A percentile compares a stretch with the other conserved stretches of the same genome.
phyloP scores from a whole-genome alignment of 345 rosid genomes.

The Bruguiera parviflora region DNA sequence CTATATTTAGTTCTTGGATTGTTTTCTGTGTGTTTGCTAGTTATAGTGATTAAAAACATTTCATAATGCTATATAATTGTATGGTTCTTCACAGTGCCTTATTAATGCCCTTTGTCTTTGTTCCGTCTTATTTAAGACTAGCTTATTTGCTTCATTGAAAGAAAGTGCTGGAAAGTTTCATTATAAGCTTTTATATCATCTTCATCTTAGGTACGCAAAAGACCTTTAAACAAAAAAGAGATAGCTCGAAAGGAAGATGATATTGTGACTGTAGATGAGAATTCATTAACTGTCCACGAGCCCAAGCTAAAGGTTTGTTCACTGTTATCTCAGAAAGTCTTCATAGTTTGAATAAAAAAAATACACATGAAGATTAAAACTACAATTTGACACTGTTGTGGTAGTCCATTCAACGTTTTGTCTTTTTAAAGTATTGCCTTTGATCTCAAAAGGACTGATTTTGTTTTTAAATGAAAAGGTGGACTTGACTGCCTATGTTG shows the following conservation, averaged over 20 bases:
- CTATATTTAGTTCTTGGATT: background rate
- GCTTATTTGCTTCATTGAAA: background rate
- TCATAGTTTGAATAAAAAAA: background rate
- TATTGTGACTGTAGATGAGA: conserved; percentile 68
- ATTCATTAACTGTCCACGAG: conserved; percentile 78
- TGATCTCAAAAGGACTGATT: conserved; percentile 8
- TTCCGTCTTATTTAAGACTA: background rate
- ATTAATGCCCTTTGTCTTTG: background rate
- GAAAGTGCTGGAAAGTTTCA: background rate
- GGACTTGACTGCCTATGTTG: conserved; percentile 98
- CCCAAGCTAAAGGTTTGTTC: conserved; percentile 87
- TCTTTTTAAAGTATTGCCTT: conserved; percentile 1
- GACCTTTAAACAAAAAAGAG: conserved; percentile 94
- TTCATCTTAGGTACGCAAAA: conserved; percentile 71
- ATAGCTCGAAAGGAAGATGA: conserved; percentile 87
- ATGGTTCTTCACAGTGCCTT: background rate
- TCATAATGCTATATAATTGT: background rate
- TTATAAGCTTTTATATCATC: conserved; percentile 8
- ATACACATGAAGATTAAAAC: conserved; percentile 2
- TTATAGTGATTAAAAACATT: background rate
- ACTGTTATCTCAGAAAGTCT: conserved; percentile 6
- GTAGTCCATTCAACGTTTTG: background rate
- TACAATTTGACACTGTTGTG: conserved; percentile 6
- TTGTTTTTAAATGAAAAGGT: conserved; percentile 59
- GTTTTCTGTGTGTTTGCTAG: background rate